Conservation (phyloP, 139 green algal genomes). For the Chloropicon primus region DNA sequence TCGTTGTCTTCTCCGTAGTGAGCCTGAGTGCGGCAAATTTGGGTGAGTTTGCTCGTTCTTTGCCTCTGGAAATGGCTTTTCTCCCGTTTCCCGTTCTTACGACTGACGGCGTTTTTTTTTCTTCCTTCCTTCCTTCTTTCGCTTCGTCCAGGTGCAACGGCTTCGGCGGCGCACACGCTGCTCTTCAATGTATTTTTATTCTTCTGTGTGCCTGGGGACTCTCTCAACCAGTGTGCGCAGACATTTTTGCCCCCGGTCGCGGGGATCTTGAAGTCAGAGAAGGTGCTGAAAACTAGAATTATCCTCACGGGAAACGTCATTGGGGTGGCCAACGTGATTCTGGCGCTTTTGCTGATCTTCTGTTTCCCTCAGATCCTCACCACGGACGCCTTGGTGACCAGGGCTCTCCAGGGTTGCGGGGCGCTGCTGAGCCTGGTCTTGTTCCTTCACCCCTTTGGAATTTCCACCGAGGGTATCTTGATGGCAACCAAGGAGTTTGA, state of each 20-base stretch:
- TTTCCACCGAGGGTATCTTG: conserved; percentile 28
- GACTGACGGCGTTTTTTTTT: no score
- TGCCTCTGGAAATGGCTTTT: no score
- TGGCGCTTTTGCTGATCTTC: conserved; percentile 3
- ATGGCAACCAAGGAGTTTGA: conserved; percentile 15
- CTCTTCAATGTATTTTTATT: conserved; percentile 20
- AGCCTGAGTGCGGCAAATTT: neutral
- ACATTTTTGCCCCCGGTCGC: conserved; percentile 17
- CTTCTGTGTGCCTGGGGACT: conserved; percentile 24
- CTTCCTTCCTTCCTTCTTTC: no score
- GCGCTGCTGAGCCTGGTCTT: conserved; percentile 10
- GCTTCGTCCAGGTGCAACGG: no score
- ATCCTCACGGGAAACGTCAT: conserved; percentile 6
- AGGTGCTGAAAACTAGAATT: conserved; percentile 6
- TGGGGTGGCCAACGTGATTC: conserved; percentile 5
- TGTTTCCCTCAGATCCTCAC: conserved; percentile 12
- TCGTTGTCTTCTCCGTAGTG: conserved; percentile 4
- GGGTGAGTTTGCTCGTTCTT: no score
- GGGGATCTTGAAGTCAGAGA: neutral
- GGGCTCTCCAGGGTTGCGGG: neutral
- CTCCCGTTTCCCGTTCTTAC: no score
- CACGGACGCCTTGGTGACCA: conserved; percentile 8
- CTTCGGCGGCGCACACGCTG: conserved; percentile 15
- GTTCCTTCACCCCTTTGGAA: conserved; percentile 20
- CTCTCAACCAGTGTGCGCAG: conserved; percentile 20